Conservation (phyloP, 257 asterid species). For the Plantago ovata region DNA sequence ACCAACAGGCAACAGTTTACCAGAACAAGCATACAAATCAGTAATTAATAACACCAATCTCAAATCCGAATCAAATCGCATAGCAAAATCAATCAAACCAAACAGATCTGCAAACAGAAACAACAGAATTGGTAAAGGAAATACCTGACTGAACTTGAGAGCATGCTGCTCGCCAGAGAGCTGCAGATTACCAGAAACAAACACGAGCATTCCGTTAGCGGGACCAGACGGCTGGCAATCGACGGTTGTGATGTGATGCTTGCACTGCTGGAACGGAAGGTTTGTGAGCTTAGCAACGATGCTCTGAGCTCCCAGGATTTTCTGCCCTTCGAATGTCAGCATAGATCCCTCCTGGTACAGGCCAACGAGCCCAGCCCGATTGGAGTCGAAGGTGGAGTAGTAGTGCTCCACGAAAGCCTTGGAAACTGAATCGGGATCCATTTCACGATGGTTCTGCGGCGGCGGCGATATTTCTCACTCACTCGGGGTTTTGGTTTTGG, state of each 20-base stretch:
- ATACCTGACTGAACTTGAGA: conserved; percentile 64
- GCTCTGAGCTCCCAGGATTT: conserved; percentile 43
- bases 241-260: conserved; percentile 48
- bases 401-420: conserved; percentile 66
- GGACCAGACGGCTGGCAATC: conserved; percentile 68
- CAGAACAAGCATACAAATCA: not conserved
- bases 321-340: conserved; percentile 65
- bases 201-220: conserved; percentile 53
- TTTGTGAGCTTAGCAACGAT: conserved; percentile 50
- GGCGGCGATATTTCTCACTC: no score
- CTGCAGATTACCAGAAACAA: conserved; percentile 57
- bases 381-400: conserved; percentile 58
- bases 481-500: no score
- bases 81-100: no score
- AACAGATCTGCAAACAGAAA: not conserved
- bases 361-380: conserved; percentile 48
- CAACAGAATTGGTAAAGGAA: not conserved
- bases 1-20: no score
- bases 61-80: not conserved
- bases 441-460: conserved; percentile 10
- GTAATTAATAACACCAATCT: not conserved
- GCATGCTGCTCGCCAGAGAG: conserved; percentile 59
- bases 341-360: conserved; percentile 53
- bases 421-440: conserved; percentile 62
- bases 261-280: conserved; percentile 59